phyloP scores from a whole-genome alignment of 768 basidiomycete species.

The Tricholomella constricta region DNA sequence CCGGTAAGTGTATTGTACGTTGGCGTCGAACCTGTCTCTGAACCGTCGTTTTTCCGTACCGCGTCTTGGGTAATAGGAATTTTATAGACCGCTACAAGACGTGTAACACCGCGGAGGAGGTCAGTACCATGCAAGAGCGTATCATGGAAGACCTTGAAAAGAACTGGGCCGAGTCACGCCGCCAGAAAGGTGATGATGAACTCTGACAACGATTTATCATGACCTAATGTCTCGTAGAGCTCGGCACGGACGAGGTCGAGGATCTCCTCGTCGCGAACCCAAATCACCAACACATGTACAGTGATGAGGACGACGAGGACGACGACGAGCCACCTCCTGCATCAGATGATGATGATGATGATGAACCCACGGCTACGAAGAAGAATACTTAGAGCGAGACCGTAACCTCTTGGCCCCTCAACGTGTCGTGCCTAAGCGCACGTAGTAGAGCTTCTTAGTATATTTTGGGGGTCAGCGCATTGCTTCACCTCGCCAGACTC shows the following conservation, averaged over 20 bases:
- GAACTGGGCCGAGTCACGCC: slow-evolving; percentile 59
- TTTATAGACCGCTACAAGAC: slow-evolving; percentile 77
- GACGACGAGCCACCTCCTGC: slow-evolving; percentile 10
- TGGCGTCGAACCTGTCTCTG: neutral
- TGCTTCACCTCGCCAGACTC: too few relatives aligned
- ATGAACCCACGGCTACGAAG: neutral
- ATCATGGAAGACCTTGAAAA: slow-evolving; percentile 72
- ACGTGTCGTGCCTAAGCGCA: too few relatives aligned
- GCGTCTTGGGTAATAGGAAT: slow-evolving; percentile 34
- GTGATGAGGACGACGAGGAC: slow-evolving; percentile 22
- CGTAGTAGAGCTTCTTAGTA: too few relatives aligned
- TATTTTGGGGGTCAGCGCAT: too few relatives aligned
- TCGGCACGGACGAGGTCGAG: slow-evolving; percentile 36
- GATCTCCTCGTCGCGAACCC: slow-evolving; percentile 73
- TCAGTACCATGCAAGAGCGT: slow-evolving; percentile 60
- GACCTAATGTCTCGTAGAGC: slow-evolving; percentile 17
- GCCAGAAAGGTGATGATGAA: slow-evolving; percentile 44
- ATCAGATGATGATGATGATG: slow-evolving; percentile 21
- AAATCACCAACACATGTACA: slow-evolving; percentile 45
- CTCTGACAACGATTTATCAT: neutral
- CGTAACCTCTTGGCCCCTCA: too few relatives aligned
- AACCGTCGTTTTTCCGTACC: neutral
- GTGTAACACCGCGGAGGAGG: slow-evolving; percentile 63
- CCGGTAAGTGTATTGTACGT: slow-evolving; percentile 42
- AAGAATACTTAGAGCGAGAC: too few relatives aligned